Evolutionary conservation across 2,329 filamentous ascomycete species (phyloP).

Genomic region (Fusarium buharicum): DNA sequence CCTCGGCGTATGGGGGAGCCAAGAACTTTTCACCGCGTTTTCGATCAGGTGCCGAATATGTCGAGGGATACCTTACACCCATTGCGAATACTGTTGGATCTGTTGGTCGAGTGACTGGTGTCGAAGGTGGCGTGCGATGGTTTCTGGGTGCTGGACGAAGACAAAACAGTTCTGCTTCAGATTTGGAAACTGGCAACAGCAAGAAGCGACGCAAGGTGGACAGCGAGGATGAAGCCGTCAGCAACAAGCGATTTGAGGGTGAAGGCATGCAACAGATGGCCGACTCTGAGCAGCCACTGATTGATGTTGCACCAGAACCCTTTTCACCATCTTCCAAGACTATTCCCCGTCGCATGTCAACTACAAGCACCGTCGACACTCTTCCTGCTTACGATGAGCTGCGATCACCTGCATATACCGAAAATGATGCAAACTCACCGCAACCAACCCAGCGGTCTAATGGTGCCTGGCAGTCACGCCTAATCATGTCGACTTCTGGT

Average conservation of each 20-base stretch:
- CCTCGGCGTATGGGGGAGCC: conserved; percentile 85
- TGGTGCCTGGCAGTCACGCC: conserved; percentile 77
- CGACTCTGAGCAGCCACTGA: conserved; percentile 31
- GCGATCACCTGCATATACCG: conserved; percentile 79
- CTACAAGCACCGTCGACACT: conserved; percentile 75
- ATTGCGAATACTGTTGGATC: conserved; percentile 87
- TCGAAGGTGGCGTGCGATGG: conserved; percentile 87
- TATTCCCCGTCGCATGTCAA: conserved; percentile 66
- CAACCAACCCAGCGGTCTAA: conserved; percentile 47
- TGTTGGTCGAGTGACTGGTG: conserved; percentile 84
- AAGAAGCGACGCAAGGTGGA: conserved; percentile 70
- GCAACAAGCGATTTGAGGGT: conserved; percentile 46
- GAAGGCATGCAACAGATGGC: conserved; percentile 46
- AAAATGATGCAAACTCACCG: conserved; percentile 55
- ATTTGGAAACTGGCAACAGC: conserved; percentile 58
- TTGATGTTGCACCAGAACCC: conserved; percentile 42
- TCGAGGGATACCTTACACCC: conserved; percentile 87
- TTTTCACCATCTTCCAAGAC: conserved; percentile 44
- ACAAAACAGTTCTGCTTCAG: conserved; percentile 58
- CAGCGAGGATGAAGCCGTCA: conserved; percentile 50
- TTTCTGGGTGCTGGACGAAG: conserved; percentile 74
- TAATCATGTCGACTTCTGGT: conserved; percentile 91
- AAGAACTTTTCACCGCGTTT: conserved; percentile 93
- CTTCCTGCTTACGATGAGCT: conserved; percentile 86
- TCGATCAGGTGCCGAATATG: conserved; percentile 88